A percentile compares a stretch with the other conserved stretches of the same genome.
Conservation (phyloP, 495 filamentous ascomycete genomes). For the Paragyromitra xinjiangensis region DNA sequence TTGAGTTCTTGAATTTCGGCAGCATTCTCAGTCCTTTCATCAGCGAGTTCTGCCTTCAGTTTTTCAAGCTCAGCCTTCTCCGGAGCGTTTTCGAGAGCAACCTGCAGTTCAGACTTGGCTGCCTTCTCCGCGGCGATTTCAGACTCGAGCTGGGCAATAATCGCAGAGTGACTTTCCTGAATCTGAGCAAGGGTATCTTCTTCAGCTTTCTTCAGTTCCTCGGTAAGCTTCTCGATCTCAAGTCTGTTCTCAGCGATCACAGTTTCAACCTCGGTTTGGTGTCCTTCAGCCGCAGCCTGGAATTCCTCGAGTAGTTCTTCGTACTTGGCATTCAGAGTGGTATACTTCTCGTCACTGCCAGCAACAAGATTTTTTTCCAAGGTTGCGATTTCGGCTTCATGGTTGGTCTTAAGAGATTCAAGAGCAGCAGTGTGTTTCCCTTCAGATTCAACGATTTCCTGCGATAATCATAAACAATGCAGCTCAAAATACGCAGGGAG, state of each 20-base stretch:
- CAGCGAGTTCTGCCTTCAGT: conserved; percentile 32
- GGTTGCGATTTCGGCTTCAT: conserved; percentile 42
- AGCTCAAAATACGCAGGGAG: conserved; percentile 40
- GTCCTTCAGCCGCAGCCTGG: conserved; percentile 30
- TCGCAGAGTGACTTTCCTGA: conserved; percentile 34
- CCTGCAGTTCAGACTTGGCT: conserved; percentile 42
- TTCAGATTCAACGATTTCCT: conserved; percentile 53
- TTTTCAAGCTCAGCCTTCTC: conserved; percentile 40
- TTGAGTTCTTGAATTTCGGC: conserved; percentile 31
- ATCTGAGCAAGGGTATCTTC: conserved; percentile 42
- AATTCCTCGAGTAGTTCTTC: conserved; percentile 45
- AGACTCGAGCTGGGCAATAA: conserved; percentile 38
- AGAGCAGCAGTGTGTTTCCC: conserved; percentile 46
- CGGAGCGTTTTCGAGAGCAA: conserved; percentile 43
- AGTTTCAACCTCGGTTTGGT: conserved; percentile 44
- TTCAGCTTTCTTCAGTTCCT: conserved; percentile 48
- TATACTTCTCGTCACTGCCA: conserved; percentile 53
- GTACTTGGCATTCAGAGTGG: conserved; percentile 49
- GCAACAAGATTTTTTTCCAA: conserved; percentile 41
- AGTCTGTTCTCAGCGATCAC: conserved; percentile 33
- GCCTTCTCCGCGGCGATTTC: conserved; percentile 42
- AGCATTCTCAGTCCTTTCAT: conserved; percentile 22
- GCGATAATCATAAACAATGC: conserved; percentile 48
- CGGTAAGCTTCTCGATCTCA: conserved; percentile 45
- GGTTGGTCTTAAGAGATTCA: conserved; percentile 43